Evolutionary conservation across 1,284 basidiomycete genomes (phyloP).

Genomic region (Ganoderma lingzhi): DNA sequence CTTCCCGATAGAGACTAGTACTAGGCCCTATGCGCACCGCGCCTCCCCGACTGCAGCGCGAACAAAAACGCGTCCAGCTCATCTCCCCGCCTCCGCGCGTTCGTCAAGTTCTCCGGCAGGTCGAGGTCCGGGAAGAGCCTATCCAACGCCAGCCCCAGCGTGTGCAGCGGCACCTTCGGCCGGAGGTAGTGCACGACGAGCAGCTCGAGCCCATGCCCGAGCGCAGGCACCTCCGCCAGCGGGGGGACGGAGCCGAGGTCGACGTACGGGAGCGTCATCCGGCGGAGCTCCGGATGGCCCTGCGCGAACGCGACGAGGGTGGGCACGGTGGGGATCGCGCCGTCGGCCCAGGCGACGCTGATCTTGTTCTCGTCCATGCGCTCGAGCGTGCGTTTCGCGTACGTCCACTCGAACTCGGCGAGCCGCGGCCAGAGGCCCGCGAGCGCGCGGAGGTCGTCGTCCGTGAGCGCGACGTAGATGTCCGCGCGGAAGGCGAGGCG

Average conservation of each 20-base stretch:
- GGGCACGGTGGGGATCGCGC: conserved; percentile 7
- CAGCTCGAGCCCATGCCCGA: conserved; percentile 13
- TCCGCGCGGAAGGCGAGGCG: conserved; percentile 3
- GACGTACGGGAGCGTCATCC: conserved; percentile 10
- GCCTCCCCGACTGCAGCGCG: conserved; percentile 7
- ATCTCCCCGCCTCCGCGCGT: background rate
- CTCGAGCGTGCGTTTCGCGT: conserved; percentile 4
- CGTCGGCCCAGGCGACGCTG: background rate
- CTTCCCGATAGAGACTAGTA: background rate
- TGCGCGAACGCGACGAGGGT: conserved; percentile 14
- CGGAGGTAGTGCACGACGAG: conserved; percentile 12
- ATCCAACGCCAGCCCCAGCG: conserved; percentile 10
- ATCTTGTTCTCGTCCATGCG: conserved; percentile 10
- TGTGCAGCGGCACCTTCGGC: conserved; percentile 7
- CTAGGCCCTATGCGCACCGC: background rate
- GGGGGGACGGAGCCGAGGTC: conserved; percentile 20
- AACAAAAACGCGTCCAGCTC: conserved; percentile 10
- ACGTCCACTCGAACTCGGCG: conserved; percentile 5
- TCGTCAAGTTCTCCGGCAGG: conserved; percentile 5
- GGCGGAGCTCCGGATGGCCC: conserved; percentile 11
- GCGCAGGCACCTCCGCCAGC: conserved; percentile 11
- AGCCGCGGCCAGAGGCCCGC: background rate
- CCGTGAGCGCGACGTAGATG: conserved; percentile 1
- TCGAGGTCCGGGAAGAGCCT: conserved; percentile 13
- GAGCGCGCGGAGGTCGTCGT: conserved; percentile 10